These are phyloP conservation scores for Apiospora marii DNA, from an alignment of 2,329 filamentous ascomycete genomes.

Conservation along the genomic window DNA sequence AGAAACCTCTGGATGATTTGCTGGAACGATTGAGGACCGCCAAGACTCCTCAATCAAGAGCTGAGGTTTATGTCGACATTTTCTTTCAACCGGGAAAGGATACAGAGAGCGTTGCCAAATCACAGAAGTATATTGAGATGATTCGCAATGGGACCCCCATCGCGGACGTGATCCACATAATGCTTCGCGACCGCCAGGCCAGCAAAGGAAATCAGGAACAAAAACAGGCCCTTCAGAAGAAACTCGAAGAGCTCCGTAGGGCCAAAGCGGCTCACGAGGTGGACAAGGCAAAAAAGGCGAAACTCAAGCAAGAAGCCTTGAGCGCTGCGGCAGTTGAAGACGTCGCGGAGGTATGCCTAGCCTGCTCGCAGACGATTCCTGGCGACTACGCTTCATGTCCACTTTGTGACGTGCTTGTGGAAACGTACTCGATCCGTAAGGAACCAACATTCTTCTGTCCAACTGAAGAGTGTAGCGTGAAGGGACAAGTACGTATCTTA, in stretches of 20 bases:
- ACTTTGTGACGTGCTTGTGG: constrained; percentile 52
- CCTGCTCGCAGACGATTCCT: constrained; percentile 46
- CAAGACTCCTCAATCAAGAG: constrained; percentile 43
- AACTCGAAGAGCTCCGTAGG: constrained; percentile 56
- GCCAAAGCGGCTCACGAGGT: constrained; percentile 53
- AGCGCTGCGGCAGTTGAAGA: constrained; percentile 44
- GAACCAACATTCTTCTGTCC: constrained; percentile 54
- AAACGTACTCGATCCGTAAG: constrained; percentile 45
- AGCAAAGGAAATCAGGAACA: constrained; percentile 44
- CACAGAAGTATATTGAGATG: constrained; percentile 51
- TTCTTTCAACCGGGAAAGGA: constrained; percentile 51
- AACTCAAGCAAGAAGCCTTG: constrained; percentile 51
- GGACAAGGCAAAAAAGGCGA: constrained; percentile 41
- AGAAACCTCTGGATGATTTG: constrained; percentile 42
- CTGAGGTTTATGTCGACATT: constrained; percentile 49
- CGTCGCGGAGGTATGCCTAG: constrained; percentile 48
- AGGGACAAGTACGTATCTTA: constrained; percentile 49
- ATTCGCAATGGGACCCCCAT: constrained; percentile 40
- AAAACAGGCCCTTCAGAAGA: constrained; percentile 44
- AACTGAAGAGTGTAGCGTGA: constrained; percentile 48
- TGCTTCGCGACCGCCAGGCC: constrained; percentile 44
- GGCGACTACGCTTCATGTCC: constrained; percentile 52
- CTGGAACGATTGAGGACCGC: constrained; percentile 42
- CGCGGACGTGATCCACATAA: constrained; percentile 40
- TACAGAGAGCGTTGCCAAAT: constrained; percentile 38